Base-by-base conservation (phyloP, 331 rosid genomes). In the Erythrophleum ivorense region DNA sequence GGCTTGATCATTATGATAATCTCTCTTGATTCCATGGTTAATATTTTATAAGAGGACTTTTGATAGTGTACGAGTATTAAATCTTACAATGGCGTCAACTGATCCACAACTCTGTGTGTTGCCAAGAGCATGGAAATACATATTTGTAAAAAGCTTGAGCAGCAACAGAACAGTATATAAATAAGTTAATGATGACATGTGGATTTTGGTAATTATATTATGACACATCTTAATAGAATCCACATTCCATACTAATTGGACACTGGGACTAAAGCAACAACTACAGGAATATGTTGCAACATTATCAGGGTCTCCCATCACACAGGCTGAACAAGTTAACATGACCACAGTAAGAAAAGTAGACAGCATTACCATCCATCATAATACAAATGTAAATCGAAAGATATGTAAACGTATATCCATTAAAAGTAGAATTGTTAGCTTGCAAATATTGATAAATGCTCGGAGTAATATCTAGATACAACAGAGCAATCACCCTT, bases 401-500 rank as follows among this genome's bases (percentile, higher is more conserved):
- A n/a, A 73, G 76, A 82, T 52, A 67, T 59, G 57, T 62, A 46
- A 49, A 59, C 34, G 73, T 24, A 48, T 16, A 54, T 67, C 62
- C 67, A 29, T 68, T 58, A 73, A 64, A 54, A 36, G 34, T 62
- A 65, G 64, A 75, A 69, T 10, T 40, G 31, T 29, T 29, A 68
- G 71, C 69, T 15, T 62, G 38, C 71, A 73, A 63, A 76, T 57
- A 71, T 59, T 69, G 53, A 62, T 62, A 65, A 45, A 43, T 34
- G 75, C 55, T 45, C 62, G 43, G 80, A 52, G 66, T 55, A 72
- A 86, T 18, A 41, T 79, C 81, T 9, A 43, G 46, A 81, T 57
- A 38, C 59, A 55, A 53, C 38, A 65, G 43, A 83, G 82, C 79
- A 59, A 73, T 87, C 85, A 94, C 98, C 99, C 80, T 92, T 69